Base-by-base conservation (phyloP, 495 filamentous ascomycete genomes). In the Xylaria telfairii region DNA sequence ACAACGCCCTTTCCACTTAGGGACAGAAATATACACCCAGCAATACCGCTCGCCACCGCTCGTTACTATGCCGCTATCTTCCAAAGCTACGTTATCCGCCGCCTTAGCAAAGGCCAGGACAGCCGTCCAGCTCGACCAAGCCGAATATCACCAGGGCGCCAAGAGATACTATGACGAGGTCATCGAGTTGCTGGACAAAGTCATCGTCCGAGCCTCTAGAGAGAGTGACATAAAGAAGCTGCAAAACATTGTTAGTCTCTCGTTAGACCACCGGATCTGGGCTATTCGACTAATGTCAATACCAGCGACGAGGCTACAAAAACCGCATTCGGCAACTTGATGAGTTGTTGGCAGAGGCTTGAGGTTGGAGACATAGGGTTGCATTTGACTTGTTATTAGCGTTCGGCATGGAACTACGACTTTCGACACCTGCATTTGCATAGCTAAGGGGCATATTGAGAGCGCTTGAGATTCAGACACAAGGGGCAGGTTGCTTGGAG, bases 31-130 rank as follows among this genome's bases (percentile, higher is more conserved):
- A 37, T 15, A 59, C 30, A 37, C 3, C 4, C 15, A 28, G 30
- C 19, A 39, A 34, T n/a, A 2, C 26, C 2, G 34, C 53, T 32
- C 19, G 3, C 15, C 15, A 53, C 30, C 28, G 19, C 44, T 4
- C 37, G 63, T 30, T 9, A 68, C 78, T 67, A 79, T 79, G 47
- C 81, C 82, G 12, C 24, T 51, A 21, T 93, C 92, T 1, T 92
- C 97, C 75, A 97, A 96, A 81, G 90, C 90, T 28, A 98, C 97
- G 92, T 85, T 99, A 21, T 96, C 94, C 4, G 94, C 92, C 76
- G 96, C 96, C 8, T 82, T 99, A 51, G 90, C 96, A 74, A 97
- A 97, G 80, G 96, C 96, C 46, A 97, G 98, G 74, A 96, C 93
- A 28, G 96, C 96, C 9, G 96, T 99, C 19, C 86, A 96, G 66